Base-by-base conservation (phyloP, 1,284 basidiomycete genomes). In the Xerocomus minutiporus region DNA sequence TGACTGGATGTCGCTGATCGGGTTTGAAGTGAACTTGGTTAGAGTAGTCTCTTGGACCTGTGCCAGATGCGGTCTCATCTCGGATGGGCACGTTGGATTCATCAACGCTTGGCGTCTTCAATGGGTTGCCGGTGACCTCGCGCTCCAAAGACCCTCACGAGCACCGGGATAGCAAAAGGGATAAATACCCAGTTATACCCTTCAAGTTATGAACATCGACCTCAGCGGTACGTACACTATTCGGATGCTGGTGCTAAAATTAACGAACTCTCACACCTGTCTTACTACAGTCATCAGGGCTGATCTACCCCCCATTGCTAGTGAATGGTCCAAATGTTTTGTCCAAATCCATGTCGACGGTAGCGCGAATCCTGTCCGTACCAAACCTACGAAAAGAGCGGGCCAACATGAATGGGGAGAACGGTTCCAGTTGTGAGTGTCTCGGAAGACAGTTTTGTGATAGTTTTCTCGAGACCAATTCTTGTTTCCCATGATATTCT, bases 321-420 rank as follows among this genome's bases (percentile, higher is more conserved):
- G 17, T 17, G 47, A 57, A 4, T 58, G 66, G 66, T 56, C 58
- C 5, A 65, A 63, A 28, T 66, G 55, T 29, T 68, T 63, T 25
- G 46, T 68, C n/a, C 38, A 54, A n/a, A 58, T 68, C 8, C 48
- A 50, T 31, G 53, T 68, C 15, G 58, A 66, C 36, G 48, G 15
- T 8, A 53, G 56, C n/a, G 1, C 57, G 1, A 58, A 49, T 47
- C 8, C 48, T 2, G 25, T 56, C 2, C 55, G 46, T 3, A 65
- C 58, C 2, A 53, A 35, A 8, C 8, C 40, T 2, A 63, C 62
- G 17, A 63, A 55, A 44, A 61, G 4, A 1, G 50, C 57, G 5
- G 61, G 61, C 1, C 35, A 43, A 23, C 51, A 59, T 26, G 58
- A 61, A 35, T 65, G 63, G 63, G 56, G 43, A n/a, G 56, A 61